These are phyloP conservation scores for Sphagnum contortum DNA, from an alignment of 225 moss, liverwort and hornwort species.

Conservation along the genomic window DNA sequence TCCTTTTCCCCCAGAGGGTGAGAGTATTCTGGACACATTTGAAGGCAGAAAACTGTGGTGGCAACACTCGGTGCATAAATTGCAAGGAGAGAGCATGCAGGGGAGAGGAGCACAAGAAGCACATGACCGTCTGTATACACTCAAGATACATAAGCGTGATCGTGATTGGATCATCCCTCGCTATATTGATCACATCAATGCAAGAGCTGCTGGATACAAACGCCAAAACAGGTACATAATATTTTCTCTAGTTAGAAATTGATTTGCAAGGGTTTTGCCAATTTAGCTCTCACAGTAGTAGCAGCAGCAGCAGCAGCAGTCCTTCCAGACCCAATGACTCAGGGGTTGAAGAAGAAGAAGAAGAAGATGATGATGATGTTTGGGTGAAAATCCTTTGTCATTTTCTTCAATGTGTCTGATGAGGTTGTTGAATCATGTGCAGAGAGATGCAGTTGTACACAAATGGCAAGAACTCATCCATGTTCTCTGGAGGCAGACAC, in stretches of 20 bases:
- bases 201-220: slow-evolving; percentile 11
- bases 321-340: too few relatives aligned
- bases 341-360: too few relatives aligned
- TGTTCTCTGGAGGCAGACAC: too few relatives aligned
- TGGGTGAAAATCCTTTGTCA: too few relatives aligned
- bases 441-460: slow-evolving; percentile 27
- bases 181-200: slow-evolving; percentile 22
- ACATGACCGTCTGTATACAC: not conserved
- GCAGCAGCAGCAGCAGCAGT: too few relatives aligned
- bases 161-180: slow-evolving; percentile 11
- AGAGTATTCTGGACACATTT: slow-evolving; percentile 8
- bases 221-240: not conserved
- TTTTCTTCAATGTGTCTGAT: too few relatives aligned
- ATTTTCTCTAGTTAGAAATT: too few relatives aligned
- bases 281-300: too few relatives aligned
- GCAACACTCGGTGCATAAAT: not conserved
- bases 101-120: slow-evolving; percentile 13
- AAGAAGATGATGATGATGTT: too few relatives aligned
- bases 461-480: slow-evolving; percentile 6
- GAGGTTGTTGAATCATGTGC: not conserved
- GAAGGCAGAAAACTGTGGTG: slow-evolving; percentile 14
- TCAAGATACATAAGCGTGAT: slow-evolving; percentile 13
- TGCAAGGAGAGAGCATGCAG: not conserved
- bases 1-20: too few relatives aligned
- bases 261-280: too few relatives aligned